Conservation (phyloP, 345 rosid species). For the Brassica napus region Da-Ae NC_063434.1:5875501-5876000, state of each 20-base stretch:
- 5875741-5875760: neutral
- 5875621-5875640: neutral
- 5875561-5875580: neutral
- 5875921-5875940: neutral
- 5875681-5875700: neutral
- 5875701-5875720: neutral
- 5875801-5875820: neutral
- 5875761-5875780: too few species aligned
- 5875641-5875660: neutral
- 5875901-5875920: neutral
- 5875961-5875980: constrained; percentile 40
- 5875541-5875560: neutral
- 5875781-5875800: too few species aligned
- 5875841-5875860: neutral
- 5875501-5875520: neutral
- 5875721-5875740: neutral
- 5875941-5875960: constrained; percentile 50
- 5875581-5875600: neutral
- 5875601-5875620: neutral
- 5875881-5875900: neutral
- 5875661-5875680: neutral
- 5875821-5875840: neutral
- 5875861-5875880: neutral
- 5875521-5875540: neutral
- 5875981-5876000: constrained; percentile 53